These are phyloP conservation scores for Cercospora nicotianae DNA, from an alignment of 2,329 filamentous ascomycete species.

Conservation along the genomic window DNA sequence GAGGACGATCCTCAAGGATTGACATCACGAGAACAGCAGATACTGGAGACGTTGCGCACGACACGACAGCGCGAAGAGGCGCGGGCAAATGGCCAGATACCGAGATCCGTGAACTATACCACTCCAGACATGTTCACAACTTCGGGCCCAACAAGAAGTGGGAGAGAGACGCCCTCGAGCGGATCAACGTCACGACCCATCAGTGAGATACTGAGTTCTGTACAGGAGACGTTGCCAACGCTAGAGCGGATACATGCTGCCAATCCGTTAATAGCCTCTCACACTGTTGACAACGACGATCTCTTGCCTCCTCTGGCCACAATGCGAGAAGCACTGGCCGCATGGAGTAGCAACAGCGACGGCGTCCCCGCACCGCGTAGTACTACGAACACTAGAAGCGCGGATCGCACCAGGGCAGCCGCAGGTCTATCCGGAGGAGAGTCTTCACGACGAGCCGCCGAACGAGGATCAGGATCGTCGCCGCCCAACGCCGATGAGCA, in stretches of 20 bases:
- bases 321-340: constrained; percentile 8
- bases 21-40: constrained; percentile 48
- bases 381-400: neutral
- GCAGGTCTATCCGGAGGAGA: constrained; percentile 4
- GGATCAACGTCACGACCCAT: constrained; percentile 26
- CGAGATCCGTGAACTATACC: constrained; percentile 48
- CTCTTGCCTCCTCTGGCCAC: constrained; percentile 18
- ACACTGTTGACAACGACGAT: constrained; percentile 13
- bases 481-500: constrained; percentile 16
- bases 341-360: constrained; percentile 6
- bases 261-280: constrained; percentile 14
- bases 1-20: constrained; percentile 48
- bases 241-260: constrained; percentile 32
- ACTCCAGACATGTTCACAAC: constrained; percentile 35
- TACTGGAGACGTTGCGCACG: constrained; percentile 48
- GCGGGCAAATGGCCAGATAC: constrained; percentile 39
- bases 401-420: constrained; percentile 7
- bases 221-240: constrained; percentile 34
- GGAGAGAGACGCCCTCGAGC: constrained; percentile 20
- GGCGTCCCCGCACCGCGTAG: neutral
- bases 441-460: constrained; percentile 26
- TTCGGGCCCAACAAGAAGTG: constrained; percentile 11
- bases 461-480: neutral
- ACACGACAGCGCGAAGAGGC: constrained; percentile 46
- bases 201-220: constrained; percentile 31